Conservation (phyloP, 768 basidiomycete species). For the Russula emetica region DNA sequence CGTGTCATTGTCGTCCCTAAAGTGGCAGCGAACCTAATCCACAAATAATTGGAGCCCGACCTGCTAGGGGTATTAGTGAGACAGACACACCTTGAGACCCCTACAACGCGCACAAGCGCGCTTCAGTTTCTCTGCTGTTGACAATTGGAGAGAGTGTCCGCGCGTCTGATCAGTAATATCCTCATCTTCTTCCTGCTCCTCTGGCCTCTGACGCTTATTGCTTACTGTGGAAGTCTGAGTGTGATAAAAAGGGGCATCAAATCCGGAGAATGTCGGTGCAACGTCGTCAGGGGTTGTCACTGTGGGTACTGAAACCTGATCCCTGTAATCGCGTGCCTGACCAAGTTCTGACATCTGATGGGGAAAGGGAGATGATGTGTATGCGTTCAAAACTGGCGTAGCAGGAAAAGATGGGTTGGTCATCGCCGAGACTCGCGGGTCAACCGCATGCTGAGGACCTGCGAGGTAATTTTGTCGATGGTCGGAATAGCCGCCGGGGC, state of each 20-base stretch:
- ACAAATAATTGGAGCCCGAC: neutral
- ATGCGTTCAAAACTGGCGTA: neutral
- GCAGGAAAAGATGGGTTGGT: conserved; percentile 3
- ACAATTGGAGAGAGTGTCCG: neutral
- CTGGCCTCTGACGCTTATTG: conserved; percentile 24
- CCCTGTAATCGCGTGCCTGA: conserved; percentile 2
- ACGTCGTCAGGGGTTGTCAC: conserved; percentile 1
- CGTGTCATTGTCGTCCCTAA: conserved; percentile 63
- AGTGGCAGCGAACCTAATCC: conserved; percentile 68
- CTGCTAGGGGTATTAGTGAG: neutral
- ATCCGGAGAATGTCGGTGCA: neutral
- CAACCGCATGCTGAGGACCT: conserved; percentile 8
- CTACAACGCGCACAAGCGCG: conserved; percentile 29
- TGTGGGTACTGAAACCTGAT: neutral
- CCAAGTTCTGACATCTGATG: conserved; percentile 7
- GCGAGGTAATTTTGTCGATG: conserved; percentile 11
- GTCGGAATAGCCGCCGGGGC: conserved; percentile 11
- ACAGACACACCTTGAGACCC: conserved; percentile 25
- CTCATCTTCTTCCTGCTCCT: conserved; percentile 24
- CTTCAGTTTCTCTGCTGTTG: conserved; percentile 20
- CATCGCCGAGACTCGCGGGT: neutral
- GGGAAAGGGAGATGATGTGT: conserved; percentile 2
- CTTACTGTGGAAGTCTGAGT: neutral
- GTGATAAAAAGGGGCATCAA: conserved; percentile 6
- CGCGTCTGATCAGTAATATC: conserved; percentile 6